Evolutionary conservation across 108 stramenopile species (phyloP).

Genomic region (Parmales sp.): DNA sequence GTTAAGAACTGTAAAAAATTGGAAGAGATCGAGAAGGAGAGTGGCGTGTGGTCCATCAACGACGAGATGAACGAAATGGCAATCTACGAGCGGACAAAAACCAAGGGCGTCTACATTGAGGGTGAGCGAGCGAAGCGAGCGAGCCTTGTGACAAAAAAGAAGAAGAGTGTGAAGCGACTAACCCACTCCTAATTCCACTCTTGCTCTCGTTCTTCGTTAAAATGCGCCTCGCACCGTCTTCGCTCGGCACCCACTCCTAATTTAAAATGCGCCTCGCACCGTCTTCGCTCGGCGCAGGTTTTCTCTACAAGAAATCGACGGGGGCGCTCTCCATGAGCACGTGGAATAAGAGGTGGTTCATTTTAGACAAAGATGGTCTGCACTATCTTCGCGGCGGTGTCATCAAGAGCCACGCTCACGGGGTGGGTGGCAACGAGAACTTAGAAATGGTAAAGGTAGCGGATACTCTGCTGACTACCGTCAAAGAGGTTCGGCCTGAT

Average conservation of each 20-base stretch:
- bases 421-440: slow-evolving; percentile 13
- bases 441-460: slow-evolving; percentile 68
- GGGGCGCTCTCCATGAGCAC: slow-evolving; percentile 48
- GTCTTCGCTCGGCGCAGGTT: no score
- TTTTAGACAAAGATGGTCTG: slow-evolving; percentile 65
- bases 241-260: no score
- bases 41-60: slow-evolving; percentile 61
- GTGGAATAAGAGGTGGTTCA: slow-evolving; percentile 76
- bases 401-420: slow-evolving; percentile 18
- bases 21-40: slow-evolving; percentile 60
- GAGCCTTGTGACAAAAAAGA: no score
- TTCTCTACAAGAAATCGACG: slow-evolving; percentile 68
- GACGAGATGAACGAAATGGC: slow-evolving; percentile 48
- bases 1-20: slow-evolving; percentile 46
- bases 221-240: no score
- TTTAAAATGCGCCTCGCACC: no score
- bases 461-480: slow-evolving; percentile 80
- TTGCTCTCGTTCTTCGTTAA: no score
- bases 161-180: no score
- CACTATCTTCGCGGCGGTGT: slow-evolving; percentile 54
- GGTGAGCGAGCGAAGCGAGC: no score
- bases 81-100: slow-evolving; percentile 59
- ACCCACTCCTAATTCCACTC: no score
- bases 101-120: slow-evolving; percentile 62
- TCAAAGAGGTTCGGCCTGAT: slow-evolving; percentile 45